Base-by-base conservation (phyloP, 768 basidiomycete species). In the Auricularia sp. region DNA sequence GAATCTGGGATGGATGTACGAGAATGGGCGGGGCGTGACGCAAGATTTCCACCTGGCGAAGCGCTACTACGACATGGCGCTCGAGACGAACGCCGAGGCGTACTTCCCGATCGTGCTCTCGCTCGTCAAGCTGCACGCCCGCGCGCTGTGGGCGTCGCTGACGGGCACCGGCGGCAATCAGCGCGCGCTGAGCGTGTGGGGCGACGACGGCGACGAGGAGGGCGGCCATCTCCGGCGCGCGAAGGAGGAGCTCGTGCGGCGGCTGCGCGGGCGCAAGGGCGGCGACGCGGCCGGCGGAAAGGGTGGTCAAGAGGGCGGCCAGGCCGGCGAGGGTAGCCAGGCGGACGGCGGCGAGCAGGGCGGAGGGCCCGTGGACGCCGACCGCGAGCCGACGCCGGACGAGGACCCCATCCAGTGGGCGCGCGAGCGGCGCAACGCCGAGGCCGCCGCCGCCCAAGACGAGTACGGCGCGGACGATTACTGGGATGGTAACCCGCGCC, bases 1-100 rank as follows among this genome's bases (percentile, higher is more conserved):
- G 94, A 97, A 98, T 71, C 77, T 98, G 11, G 97, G 96, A 1
- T 98, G 92, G 92, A 98, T 98, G 97, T 98, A 98, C 74, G 96
- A 98, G 77, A 92, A 94, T 70, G 97, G 97, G 0, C 74, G 91
- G 24, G 97, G 97, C 2, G 92, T 98, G 0, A 85, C 90, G 33
- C 68, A 94, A 88, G 97, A 99, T 75, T 98, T 92, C 79, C 90
- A 97, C 74, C 84, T 98, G 21, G 97, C 97, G 0, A 99, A 98
- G 75, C 82, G 97, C 24, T 90, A 95, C 73, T 98, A 98, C 73
- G 97, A 98, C 73, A 75, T 88, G 63, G 92, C 94, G 3, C 74
- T 91, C 54, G 92, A 95, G 68, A 92, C 90, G 3, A 95, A 95
- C 70, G 72, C 78, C 51, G 94, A 98, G 71, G 95, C 94, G 0